These are phyloP conservation scores for Solanum tacnaense DNA, from an alignment of 257 asterid genomes.

Conservation along the genomic window DNA sequence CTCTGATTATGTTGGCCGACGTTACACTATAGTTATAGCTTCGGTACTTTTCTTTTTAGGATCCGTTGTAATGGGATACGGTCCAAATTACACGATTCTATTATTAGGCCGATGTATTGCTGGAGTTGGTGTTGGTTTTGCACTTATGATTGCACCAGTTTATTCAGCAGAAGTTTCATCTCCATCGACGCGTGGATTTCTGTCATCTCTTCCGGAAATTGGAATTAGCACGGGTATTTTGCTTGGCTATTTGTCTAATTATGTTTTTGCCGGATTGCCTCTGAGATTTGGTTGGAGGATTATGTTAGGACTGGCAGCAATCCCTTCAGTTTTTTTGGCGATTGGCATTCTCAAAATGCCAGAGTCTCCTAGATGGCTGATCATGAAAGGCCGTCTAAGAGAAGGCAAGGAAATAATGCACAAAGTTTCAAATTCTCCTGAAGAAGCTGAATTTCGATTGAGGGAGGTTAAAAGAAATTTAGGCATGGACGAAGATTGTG, in stretches of 20 bases:
- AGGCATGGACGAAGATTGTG: conserved; percentile 36
- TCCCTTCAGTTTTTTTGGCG: conserved; percentile 49
- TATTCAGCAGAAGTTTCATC: conserved; percentile 70
- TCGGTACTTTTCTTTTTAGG: conserved; percentile 54
- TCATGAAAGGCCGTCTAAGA: conserved; percentile 39
- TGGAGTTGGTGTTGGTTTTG: conserved; percentile 77
- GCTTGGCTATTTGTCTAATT: conserved; percentile 55
- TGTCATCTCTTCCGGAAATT: conserved; percentile 58
- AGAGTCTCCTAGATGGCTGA: conserved; percentile 77
- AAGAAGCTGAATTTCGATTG: conserved; percentile 46
- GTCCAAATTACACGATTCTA: conserved; percentile 42
- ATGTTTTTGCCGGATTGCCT: conserved; percentile 23
- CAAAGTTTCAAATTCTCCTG: conserved; percentile 29
- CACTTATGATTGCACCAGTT: conserved; percentile 83
- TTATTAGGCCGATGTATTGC: conserved; percentile 50
- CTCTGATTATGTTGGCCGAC: conserved; percentile 56
- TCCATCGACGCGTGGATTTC: conserved; percentile 52
- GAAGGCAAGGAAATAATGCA: conserved; percentile 45
- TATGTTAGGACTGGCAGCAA: conserved; percentile 66
- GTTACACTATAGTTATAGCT: conserved; percentile 47
- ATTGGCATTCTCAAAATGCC: conserved; percentile 52
- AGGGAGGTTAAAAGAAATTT: conserved; percentile 32
- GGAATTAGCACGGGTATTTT: conserved; percentile 58
- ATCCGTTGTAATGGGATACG: conserved; percentile 53
- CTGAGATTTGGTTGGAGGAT: conserved; percentile 50